These are phyloP conservation scores for Penicillium arizonense DNA, from an alignment of 495 filamentous ascomycete species.

Conservation along the genomic window DNA sequence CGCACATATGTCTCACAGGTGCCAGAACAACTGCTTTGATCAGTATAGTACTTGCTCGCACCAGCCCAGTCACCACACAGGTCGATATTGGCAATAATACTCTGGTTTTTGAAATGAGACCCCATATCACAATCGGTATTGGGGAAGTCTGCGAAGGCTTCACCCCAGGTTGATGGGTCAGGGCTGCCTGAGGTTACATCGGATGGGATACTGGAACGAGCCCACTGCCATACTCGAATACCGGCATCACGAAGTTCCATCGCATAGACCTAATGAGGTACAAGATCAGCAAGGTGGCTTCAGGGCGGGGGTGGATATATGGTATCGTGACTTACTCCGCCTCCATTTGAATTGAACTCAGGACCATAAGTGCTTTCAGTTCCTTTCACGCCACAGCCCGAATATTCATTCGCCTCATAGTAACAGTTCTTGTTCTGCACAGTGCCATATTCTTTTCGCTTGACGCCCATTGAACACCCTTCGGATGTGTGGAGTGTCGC, in stretches of 20 bases:
- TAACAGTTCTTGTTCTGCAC: slow-evolving; percentile 18
- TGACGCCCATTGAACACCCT: slow-evolving; percentile 36
- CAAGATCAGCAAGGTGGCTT: background rate
- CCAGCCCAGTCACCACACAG: slow-evolving; percentile 34
- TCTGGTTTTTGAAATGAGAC: slow-evolving; percentile 40
- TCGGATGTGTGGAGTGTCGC: slow-evolving; percentile 35
- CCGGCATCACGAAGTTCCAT: slow-evolving; percentile 35
- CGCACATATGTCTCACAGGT: slow-evolving; percentile 33
- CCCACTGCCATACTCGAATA: slow-evolving; percentile 43
- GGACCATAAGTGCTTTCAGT: slow-evolving; percentile 29
- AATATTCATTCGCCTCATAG: slow-evolving; percentile 24
- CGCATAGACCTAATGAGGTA: slow-evolving; percentile 26
- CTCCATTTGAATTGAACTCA: slow-evolving; percentile 37
- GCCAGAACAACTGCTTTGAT: slow-evolving; percentile 29
- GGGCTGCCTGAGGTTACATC: slow-evolving; percentile 29
- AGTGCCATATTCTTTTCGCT: slow-evolving; percentile 33
- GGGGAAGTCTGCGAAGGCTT: slow-evolving; percentile 41
- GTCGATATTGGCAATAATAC: slow-evolving; percentile 43
- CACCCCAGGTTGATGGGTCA: slow-evolving; percentile 30
- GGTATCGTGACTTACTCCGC: slow-evolving; percentile 25
- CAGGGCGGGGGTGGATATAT: background rate
- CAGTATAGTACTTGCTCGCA: slow-evolving; percentile 22
- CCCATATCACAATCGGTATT: slow-evolving; percentile 38
- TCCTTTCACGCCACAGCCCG: slow-evolving; percentile 38
- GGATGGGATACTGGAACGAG: slow-evolving; percentile 27